Evolutionary conservation across 2,329 filamentous ascomycete genomes (phyloP).

Genomic region (Cryphonectria nitschkei): DNA sequence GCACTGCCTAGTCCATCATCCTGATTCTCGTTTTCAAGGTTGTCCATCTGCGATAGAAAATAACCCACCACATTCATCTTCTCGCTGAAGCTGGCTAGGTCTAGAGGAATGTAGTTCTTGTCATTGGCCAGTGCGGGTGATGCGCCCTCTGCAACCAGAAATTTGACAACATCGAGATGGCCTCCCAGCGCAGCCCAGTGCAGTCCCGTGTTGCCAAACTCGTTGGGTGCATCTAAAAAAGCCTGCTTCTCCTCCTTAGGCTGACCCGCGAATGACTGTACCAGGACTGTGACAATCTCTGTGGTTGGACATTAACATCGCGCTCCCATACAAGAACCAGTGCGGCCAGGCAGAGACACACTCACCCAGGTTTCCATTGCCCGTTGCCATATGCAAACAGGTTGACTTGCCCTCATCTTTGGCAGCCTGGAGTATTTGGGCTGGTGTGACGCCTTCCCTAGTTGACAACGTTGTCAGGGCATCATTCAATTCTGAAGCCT

Average conservation of each 20-base stretch:
- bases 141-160: conserved; percentile 75
- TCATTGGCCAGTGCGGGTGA: conserved; percentile 79
- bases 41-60: conserved; percentile 55
- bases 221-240: conserved; percentile 72
- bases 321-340: too few relatives aligned
- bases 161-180: conserved; percentile 78
- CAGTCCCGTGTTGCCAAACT: conserved; percentile 84
- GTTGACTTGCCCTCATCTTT: conserved; percentile 79
- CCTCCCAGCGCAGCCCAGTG: conserved; percentile 95
- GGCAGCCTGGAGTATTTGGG: conserved; percentile 70
- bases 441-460: conserved; percentile 61
- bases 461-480: conserved; percentile 62
- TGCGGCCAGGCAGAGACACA: neutral
- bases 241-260: conserved; percentile 48
- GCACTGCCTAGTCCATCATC: conserved; percentile 46
- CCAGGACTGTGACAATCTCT: conserved; percentile 51
- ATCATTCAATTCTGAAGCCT: conserved; percentile 68
- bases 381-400: conserved; percentile 87
- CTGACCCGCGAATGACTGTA: conserved; percentile 47
- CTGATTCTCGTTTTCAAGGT: conserved; percentile 52
- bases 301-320: neutral
- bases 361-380: conserved; percentile 83
- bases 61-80: conserved; percentile 68
- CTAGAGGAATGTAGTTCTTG: conserved; percentile 80
- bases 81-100: conserved; percentile 72